phyloP scores from a whole-genome alignment of 768 basidiomycete genomes.

The Kondoa malvinella region DNA sequence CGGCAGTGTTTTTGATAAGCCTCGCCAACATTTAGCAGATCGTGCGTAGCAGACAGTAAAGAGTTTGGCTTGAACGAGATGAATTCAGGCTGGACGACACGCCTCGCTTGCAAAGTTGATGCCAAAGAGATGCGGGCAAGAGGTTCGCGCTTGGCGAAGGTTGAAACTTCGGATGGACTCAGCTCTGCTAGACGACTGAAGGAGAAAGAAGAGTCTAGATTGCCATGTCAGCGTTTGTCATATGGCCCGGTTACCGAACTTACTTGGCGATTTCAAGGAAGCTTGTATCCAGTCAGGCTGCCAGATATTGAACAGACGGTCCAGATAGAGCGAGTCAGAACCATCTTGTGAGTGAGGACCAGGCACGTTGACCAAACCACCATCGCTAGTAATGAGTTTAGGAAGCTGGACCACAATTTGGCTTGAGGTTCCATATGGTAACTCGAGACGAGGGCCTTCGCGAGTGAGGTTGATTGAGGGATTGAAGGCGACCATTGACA shows the following conservation, averaged over 20 bases:
- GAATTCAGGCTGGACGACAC: neutral
- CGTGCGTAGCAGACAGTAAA: slow-evolving; percentile 14
- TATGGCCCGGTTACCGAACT: slow-evolving; percentile 23
- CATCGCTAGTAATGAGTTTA: slow-evolving; percentile 37
- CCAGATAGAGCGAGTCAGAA: slow-evolving; percentile 42
- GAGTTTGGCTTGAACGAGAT: slow-evolving; percentile 29
- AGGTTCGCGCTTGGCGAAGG: slow-evolving; percentile 6
- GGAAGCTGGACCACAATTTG: slow-evolving; percentile 69
- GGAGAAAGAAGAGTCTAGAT: slow-evolving; percentile 48
- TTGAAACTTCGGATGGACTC: slow-evolving; percentile 41
- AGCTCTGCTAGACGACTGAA: slow-evolving; percentile 57
- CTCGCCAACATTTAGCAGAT: slow-evolving; percentile 45
- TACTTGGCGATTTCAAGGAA: slow-evolving; percentile 53
- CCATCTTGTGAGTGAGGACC: slow-evolving; percentile 37
- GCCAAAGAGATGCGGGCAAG: slow-evolving; percentile 6
- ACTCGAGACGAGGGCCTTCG: slow-evolving; percentile 65
- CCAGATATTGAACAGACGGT: slow-evolving; percentile 78
- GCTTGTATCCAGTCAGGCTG: slow-evolving; percentile 57
- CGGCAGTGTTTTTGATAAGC: slow-evolving; percentile 56
- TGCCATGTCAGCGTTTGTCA: too few species aligned
- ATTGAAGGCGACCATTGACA: slow-evolving; percentile 70
- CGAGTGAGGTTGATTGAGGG: slow-evolving; percentile 63
- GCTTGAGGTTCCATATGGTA: slow-evolving; percentile 72
- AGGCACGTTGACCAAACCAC: slow-evolving; percentile 10
- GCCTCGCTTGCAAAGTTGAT: neutral